Evolutionary conservation across 495 filamentous ascomycete species (phyloP).

Genomic region (Penicillium macrosclerotiorum): DNA sequence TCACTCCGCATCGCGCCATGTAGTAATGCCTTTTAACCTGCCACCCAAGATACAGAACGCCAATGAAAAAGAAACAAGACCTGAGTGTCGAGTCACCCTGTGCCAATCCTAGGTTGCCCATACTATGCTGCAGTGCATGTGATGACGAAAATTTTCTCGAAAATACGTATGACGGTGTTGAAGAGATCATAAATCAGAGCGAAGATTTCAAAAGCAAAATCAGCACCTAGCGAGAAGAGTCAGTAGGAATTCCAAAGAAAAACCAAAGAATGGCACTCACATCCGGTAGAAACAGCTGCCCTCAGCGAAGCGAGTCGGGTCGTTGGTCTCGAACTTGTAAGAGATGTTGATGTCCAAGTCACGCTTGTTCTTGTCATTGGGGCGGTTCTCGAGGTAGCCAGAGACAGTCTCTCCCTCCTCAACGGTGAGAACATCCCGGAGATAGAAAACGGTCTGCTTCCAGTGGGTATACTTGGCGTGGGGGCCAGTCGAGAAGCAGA

Average conservation of each 20-base stretch:
- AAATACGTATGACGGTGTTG: slow-evolving; percentile 20
- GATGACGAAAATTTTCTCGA: slow-evolving; percentile 13
- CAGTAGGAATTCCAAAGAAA: slow-evolving; percentile 15
- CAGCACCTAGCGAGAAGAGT: slow-evolving; percentile 43
- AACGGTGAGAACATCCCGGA: slow-evolving; percentile 79
- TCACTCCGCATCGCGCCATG: slow-evolving; percentile 50
- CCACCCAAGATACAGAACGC: slow-evolving; percentile 37
- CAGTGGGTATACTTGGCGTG: slow-evolving; percentile 93
- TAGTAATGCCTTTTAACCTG: slow-evolving; percentile 44
- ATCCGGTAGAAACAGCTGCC: slow-evolving; percentile 86
- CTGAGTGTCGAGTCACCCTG: slow-evolving; percentile 22
- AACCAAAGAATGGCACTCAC: slow-evolving; percentile 44
- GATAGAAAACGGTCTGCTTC: slow-evolving; percentile 93
- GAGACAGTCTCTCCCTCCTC: slow-evolving; percentile 71
- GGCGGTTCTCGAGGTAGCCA: slow-evolving; percentile 74
- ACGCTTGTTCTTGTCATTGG: slow-evolving; percentile 89
- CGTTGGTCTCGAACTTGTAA: slow-evolving; percentile 75
- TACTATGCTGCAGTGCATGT: slow-evolving; percentile 32
- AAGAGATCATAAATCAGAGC: slow-evolving; percentile 18
- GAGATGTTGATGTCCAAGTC: slow-evolving; percentile 89
- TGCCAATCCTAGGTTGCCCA: slow-evolving; percentile 26
- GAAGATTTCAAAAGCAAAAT: slow-evolving; percentile 23
- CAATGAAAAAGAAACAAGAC: slow-evolving; percentile 26
- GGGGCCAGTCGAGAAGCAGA: slow-evolving; percentile 81
- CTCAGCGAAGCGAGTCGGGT: slow-evolving; percentile 62